Conservation (phyloP, 805 yeast species). For the Metschnikowia reukaufii region DNA sequence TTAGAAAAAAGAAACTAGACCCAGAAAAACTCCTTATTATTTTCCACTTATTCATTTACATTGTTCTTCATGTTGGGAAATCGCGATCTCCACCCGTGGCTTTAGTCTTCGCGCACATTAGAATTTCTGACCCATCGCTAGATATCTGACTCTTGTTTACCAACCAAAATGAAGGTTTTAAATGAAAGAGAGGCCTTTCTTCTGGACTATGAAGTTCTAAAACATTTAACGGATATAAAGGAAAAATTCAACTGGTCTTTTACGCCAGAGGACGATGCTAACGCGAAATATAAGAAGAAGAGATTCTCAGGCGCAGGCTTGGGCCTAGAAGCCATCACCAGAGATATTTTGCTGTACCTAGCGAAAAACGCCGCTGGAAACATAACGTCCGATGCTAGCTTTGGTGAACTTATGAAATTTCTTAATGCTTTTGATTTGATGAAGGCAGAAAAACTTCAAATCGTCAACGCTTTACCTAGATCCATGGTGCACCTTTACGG, state of each 20-base stretch:
- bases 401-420: conserved; percentile 42
- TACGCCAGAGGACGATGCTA: conserved; percentile 30
- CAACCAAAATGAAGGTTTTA: conserved; percentile 41
- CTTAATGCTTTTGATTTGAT: conserved; percentile 58
- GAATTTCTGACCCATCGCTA: neutral
- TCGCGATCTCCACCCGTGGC: neutral
- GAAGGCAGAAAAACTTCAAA: conserved; percentile 81
- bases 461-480: conserved; percentile 77
- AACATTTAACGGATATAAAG: conserved; percentile 52
- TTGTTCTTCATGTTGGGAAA: too few relatives aligned
- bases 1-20: too few relatives aligned
- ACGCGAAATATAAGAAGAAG: conserved; percentile 25
- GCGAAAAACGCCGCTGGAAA: conserved; percentile 26
- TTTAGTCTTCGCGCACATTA: conserved; percentile 5
- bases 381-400: conserved; percentile 24
- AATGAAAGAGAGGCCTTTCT: conserved; percentile 56
- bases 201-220: conserved; percentile 64
- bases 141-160: neutral
- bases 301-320: conserved; percentile 42
- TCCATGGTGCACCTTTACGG: conserved; percentile 77
- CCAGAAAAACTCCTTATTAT: too few relatives aligned
- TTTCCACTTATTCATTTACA: too few relatives aligned
- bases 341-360: conserved; percentile 47
- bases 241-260: conserved; percentile 48
- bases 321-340: conserved; percentile 49